phyloP scores from a whole-genome alignment of 257 asterid genomes.

The Solanum okadae region DNA sequence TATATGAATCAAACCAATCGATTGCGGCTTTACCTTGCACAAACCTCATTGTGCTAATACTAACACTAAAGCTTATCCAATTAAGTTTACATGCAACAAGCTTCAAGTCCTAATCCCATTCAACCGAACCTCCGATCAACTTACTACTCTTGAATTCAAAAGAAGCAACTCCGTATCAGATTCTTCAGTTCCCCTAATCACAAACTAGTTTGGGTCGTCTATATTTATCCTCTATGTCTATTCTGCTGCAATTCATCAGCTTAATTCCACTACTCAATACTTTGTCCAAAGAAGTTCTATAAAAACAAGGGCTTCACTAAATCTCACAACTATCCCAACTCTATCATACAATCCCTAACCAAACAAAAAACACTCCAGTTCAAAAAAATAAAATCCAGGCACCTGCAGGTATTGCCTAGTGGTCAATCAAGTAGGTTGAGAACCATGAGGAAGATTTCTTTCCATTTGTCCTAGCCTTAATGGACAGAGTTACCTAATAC shows the following conservation, averaged over 20 bases:
- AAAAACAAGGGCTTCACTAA: background rate
- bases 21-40: background rate
- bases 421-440: background rate
- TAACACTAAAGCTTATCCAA: background rate
- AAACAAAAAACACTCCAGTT: background rate
- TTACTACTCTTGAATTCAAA: background rate
- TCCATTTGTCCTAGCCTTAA: background rate
- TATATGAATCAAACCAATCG: background rate
- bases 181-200: background rate
- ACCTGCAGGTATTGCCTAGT: background rate
- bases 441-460: background rate
- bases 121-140: background rate
- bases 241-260: background rate
- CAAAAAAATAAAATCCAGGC: background rate
- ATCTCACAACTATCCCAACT: background rate
- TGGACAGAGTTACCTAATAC: background rate
- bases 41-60: background rate
- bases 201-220: background rate
- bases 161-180: background rate
- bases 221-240: background rate
- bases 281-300: background rate
- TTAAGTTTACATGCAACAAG: background rate
- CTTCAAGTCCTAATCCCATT: background rate
- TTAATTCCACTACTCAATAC: background rate
- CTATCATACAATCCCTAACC: background rate